Evolutionary conservation across 495 filamentous ascomycete species (phyloP), one percentile per base, ranked within the genome.

Genomic region (Diplogelasinospora grovesii): DNA sequence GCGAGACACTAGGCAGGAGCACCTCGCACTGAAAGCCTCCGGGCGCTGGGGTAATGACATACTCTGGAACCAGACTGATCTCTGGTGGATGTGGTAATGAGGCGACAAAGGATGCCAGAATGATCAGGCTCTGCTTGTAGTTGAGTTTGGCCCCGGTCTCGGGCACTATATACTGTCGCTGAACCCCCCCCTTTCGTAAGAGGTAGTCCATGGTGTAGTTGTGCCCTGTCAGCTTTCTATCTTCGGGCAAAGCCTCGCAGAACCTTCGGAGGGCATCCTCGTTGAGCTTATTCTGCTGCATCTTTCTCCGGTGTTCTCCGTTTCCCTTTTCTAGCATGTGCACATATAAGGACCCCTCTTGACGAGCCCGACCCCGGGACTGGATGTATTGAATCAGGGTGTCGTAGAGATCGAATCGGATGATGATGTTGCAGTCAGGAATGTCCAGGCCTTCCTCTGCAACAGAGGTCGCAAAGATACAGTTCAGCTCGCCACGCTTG

Each of bases 331-430:
- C 88, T 6, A 84, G 48, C 83, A 98, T 89, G 53, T 84, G 85
- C 22, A 88, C 74, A 59, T 90, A 97, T 56, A 75, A 78, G 1
- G 90, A 96, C 33, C 81, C 68, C 1, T 61, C 51, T 53, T 84
- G 82, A 8, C 92, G 75, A 29, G 92, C 92, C 47, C 92, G 74
- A n/a, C 92, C 92, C 24, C 89, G 75, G 14, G 89, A 96, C 58
- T 98, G 92, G 13, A 98, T 82, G 59, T 96, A 97, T 55, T 94
- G 87, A 41, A 98, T 97, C 57, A 95, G 68, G 0, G 92, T 95
- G 8, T 75, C 59, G 59, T 89, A 95, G n/a, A 95, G 72, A 58
- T 96, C 83, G 53, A 96, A 98, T 15, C 82, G 74, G 35, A 98
- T 75, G 16, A 98, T 78, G 10, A 93, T 61, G 49, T 95, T 96